Conservation (phyloP, 2,329 filamentous ascomycete species). For the Exophiala phaeomuriformis region DNA sequence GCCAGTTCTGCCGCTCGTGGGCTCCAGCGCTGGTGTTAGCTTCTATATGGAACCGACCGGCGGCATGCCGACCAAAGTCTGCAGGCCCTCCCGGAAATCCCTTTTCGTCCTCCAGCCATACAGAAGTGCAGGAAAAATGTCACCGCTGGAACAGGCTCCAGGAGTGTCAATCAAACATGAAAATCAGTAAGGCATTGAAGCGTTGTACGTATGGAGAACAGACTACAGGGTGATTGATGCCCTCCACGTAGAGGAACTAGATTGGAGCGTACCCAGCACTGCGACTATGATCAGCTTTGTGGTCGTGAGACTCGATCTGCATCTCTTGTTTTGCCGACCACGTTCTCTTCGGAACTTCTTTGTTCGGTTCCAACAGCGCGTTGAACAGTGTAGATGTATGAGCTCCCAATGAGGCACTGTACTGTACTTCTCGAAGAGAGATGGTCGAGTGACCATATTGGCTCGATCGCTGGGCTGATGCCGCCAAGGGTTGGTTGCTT, state of each 20-base stretch:
- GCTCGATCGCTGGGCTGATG: too few species aligned
- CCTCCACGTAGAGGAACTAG: neutral
- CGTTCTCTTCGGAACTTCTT: neutral
- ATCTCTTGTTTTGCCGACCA: neutral
- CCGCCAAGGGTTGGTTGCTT: too few species aligned
- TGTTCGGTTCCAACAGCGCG: neutral
- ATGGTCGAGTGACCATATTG: too few species aligned
- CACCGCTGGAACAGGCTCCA: neutral
- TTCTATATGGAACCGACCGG: conserved; percentile 11
- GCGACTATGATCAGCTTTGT: neutral
- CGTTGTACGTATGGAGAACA: neutral
- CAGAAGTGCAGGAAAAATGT: neutral
- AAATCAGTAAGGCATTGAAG: too few species aligned
- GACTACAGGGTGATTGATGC: neutral
- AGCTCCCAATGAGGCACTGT: too few species aligned
- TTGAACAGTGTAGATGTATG: too few species aligned
- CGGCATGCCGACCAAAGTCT: conserved; percentile 7
- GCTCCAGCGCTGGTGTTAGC: conserved; percentile 5
- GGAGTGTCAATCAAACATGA: neutral
- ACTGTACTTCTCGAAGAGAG: too few species aligned
- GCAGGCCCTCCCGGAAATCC: neutral
- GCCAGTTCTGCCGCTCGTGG: neutral
- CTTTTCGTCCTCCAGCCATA: neutral
- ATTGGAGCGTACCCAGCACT: neutral
- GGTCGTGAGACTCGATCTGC: neutral